Base-by-base conservation (phyloP, 1,284 basidiomycete genomes). In the Heliocybe sulcata region DNA sequence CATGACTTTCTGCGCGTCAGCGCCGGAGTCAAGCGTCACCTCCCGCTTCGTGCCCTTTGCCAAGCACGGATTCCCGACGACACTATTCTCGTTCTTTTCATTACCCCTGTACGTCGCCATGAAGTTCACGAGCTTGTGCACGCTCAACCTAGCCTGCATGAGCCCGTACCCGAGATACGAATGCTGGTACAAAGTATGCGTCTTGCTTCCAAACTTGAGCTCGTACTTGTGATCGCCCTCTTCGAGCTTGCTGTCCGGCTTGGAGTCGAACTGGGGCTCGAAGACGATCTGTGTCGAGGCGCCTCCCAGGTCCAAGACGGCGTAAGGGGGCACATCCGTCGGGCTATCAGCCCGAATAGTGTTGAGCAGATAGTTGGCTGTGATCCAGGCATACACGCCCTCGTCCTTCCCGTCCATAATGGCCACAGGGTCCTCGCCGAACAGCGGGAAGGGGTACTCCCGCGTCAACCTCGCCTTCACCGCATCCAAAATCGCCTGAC, bases 251-350 rank as follows among this genome's bases (percentile, higher is more conserved):
- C 70, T 65, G 56, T 77, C 73, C 12, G 74, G 73, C 52, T 71
- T 67, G 60, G 69, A 67, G 54, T 73, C 72, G 66, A 87, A 87
- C 56, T 73, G 76, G 1, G 96, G 96, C 74, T 97, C 88, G 65
- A 99, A 98, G 55, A 98, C 95, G 67, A 99, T 98, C 73, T 98
- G 96, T 20, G 96, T 99, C 53, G 93, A 96, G 19, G 91, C 96
- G 4, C 97, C 96, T 10, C 96, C 97, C 51, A 99, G 83, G 67
- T 99, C 96, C 61, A 99, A 87, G 49, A 98, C 93, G 19, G 95
- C 96, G 58, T 92, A 92, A n/a, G 92, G 86, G 54, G 74, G 76
- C 6, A 74, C 72, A 26, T 72, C 71, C 31, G 70, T 60, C 2
- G 72, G 69, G n/a, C 77, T 69, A 54, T 77, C 77, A 31, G 79